Base-by-base conservation (phyloP, 345 rosid species). In the Dipteronia sinensis region DNA sequence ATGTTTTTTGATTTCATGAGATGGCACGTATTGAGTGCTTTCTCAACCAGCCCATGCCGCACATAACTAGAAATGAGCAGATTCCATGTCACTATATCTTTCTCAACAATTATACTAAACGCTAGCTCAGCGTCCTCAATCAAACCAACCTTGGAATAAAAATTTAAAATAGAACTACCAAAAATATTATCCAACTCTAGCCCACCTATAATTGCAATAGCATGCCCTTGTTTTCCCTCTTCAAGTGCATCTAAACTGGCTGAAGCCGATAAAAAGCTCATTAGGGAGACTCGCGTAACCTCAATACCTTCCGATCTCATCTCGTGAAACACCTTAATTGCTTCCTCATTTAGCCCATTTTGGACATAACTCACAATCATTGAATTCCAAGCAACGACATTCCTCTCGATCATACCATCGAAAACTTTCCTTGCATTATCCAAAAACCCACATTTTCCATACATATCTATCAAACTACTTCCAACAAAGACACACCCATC, bases 31-130 rank as follows among this genome's bases (percentile, higher is more conserved):
- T 79, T 5, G 20, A 92, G 83, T 53, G 91, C 98, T 74, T 87
- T 83, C 56, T 86, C 86, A 69, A 85, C 73, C 79, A 81, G 79
- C 31, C 88, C 86, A 44, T 77, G 66, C 65, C 73, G 89, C 79
- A 91, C 87, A 81, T 88, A 91, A 66, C 88, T 81, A 22, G 92
- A 88, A 53, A 93, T 84, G n/a, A 94, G 82, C 79, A 94, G 78
- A 88, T 94, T 94, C 97, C 98, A 94, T 29, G 92, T 89, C 10
- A 92, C 95, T 29, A 81, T 86, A 83, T 94, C 98, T 47, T 83
- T 91, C 20, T 77, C 89, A 27, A 76, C 3, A 83, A 91, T 87
- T 46, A 82, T 82, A 80, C 77, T 65, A 66, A 92, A 92, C 25
- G 87, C 82, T 78, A 86, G 78, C 88, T 92, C 87, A 17, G 94